Percentiles rank a stretch among this genome's conserved stretches.
Conservation (phyloP, 2,329 filamentous ascomycete species). For the Penicillium sp. region DNA sequence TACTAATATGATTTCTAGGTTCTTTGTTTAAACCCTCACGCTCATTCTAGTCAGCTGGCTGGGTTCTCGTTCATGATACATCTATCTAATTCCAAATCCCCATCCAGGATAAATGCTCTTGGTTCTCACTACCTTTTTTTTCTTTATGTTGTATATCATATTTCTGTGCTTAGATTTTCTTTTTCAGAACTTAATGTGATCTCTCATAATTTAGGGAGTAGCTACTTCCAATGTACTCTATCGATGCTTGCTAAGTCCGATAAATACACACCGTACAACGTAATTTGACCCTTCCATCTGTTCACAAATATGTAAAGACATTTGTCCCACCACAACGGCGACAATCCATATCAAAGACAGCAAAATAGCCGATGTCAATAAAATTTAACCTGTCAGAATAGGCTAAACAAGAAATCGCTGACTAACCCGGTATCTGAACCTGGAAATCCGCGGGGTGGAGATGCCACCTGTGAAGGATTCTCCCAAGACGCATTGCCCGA, state of each 20-base stretch:
- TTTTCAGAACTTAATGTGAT: conserved; percentile 2
- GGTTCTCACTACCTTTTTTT: not conserved
- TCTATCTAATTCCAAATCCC: not conserved
- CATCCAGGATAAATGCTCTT: not conserved
- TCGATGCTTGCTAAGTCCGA: not conserved
- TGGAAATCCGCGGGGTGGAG: not conserved
- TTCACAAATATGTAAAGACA: not conserved
- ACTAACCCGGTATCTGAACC: conserved; percentile 1
- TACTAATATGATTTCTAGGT: conserved; percentile 3
- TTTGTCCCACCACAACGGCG: not conserved
- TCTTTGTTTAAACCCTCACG: not conserved
- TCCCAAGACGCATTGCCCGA: not conserved
- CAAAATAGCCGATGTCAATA: not conserved
- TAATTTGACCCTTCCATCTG: too few species aligned
- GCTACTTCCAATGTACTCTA: not conserved
- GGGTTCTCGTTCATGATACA: not conserved
- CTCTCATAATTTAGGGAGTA: conserved; percentile 4
- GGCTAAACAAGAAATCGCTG: not conserved
- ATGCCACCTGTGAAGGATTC: not conserved
- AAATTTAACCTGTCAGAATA: not conserved
- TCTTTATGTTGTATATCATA: conserved; percentile 4
- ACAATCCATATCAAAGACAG: not conserved
- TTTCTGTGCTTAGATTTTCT: not conserved
- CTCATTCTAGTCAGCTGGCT: not conserved
- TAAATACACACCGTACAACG: too few species aligned